phyloP scores from a whole-genome alignment of 1,284 basidiomycete genomes.

The Hymenochaete sp. region DNA sequence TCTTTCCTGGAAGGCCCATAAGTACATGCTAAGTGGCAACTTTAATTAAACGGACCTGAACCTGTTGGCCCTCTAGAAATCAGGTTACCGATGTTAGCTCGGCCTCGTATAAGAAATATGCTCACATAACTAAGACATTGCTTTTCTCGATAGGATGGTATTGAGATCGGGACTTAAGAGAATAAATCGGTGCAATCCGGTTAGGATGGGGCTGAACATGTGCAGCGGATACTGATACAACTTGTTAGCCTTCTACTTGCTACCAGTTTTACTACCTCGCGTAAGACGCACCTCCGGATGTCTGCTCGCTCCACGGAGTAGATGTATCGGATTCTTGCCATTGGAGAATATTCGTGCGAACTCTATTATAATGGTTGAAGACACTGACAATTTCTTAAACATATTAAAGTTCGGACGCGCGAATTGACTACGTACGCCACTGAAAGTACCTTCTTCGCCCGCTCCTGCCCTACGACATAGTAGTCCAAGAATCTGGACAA shows the following conservation, averaged over 20 bases:
- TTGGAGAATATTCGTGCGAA: conserved; percentile 53
- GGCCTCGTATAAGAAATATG: conserved; percentile 12
- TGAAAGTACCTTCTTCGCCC: conserved; percentile 87
- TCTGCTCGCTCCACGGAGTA: conserved; percentile 24
- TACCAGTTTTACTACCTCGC: too few species aligned
- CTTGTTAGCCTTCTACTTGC: too few species aligned
- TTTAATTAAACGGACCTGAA: conserved; percentile 43
- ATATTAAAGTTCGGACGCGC: conserved; percentile 16
- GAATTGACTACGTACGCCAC: conserved; percentile 63
- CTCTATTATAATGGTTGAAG: conserved; percentile 87
- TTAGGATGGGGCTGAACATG: conserved; percentile 47
- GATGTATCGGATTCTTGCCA: conserved; percentile 36
- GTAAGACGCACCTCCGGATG: conserved; percentile 21
- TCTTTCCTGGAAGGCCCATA: conserved; percentile 67
- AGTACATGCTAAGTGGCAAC: conserved; percentile 28
- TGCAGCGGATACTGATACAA: conserved; percentile 39
- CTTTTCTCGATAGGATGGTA: conserved; percentile 82
- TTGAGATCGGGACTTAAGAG: conserved; percentile 35
- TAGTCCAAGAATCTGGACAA: conserved; percentile 82
- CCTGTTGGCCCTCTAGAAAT: conserved; percentile 68
- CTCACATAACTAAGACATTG: conserved; percentile 83
- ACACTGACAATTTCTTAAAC: conserved; percentile 44
- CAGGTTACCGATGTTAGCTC: conserved; percentile 5
- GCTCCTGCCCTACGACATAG: conserved; percentile 88
- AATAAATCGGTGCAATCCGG: conserved; percentile 29